These are phyloP conservation scores for Globisporangium radiosum DNA, from an alignment of 352 stramenopile species.

Conservation along the genomic window DNA sequence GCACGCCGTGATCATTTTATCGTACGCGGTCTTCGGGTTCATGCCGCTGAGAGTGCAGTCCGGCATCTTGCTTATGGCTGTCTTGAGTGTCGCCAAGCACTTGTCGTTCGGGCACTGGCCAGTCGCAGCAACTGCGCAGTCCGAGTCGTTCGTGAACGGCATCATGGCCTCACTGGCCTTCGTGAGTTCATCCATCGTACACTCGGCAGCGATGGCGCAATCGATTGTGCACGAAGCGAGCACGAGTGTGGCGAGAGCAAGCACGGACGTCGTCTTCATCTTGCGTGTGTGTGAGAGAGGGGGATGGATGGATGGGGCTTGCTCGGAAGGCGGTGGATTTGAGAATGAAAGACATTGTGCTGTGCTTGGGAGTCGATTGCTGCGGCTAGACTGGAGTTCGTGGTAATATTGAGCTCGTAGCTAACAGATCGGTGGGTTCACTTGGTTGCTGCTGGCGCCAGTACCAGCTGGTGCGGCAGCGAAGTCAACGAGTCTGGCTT, in stretches of 20 bases:
- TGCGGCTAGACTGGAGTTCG: background rate
- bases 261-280: background rate
- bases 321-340: background rate
- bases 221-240: background rate
- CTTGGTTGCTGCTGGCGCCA: no score
- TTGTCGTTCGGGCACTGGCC: background rate
- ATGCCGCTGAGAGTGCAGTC: background rate
- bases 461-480: no score
- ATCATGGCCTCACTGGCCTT: background rate
- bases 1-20: background rate
- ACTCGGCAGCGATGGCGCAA: background rate
- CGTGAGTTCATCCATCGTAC: background rate
- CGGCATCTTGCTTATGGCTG: background rate
- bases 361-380: background rate
- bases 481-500: no score
- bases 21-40: background rate
- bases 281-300: background rate
- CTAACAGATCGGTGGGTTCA: no score
- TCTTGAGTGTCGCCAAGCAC: background rate
- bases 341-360: background rate
- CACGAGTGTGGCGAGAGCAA: background rate
- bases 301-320: background rate
- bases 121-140: background rate
- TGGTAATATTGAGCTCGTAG: no score
- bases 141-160: background rate